Evolutionary conservation across 2,329 filamentous ascomycete genomes (phyloP), one percentile per base, ranked within the genome.

Genomic region (Ramichloridium luteum): DNA sequence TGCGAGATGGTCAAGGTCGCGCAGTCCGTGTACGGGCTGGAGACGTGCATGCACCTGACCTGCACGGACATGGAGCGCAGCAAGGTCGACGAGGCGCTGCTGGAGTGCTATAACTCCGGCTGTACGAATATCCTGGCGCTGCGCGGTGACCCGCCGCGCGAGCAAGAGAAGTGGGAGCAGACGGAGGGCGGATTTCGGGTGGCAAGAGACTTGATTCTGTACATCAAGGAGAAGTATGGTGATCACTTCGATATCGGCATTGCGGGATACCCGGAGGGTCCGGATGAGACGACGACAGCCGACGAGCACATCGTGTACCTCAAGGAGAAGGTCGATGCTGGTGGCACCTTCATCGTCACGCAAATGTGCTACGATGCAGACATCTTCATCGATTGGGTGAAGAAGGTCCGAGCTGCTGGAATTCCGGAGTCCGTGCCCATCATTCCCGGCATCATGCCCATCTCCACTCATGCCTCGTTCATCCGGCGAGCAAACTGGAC

Each of bases 301-400:
- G 85, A 93, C 28, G 60, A 73, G 38, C 69, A 98, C 49, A 74
- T 98, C 41, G 78, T 90, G 43, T 90, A 96, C 56, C 62, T 98
- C 51, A 96, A 96, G 64, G 81, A 96, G 58, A 98, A 98, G 65
- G 78, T 96, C 18, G 90, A 98, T 54, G 82, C 83, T 37, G 90
- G 90, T 31, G 86, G 80, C 40, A 79, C 80, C 5, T 98, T 96
- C 55, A 81, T 98, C 42, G 82, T 98, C 32, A 96, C 90, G 0
- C 90, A 98, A 62, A 98, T 98, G 90, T 96, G 96, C 62, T 98
- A 98, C 65, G 88, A 98, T 51, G 86, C 75, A 30, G 88, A 98
- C 51, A 88, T 90, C 54, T 98, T 98, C 60, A 61, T 96, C 32
- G 72, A 77, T 32, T 98, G 90, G 90, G 80, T 92, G 22, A 67